Conservation (phyloP, 345 rosid genomes). For the Abelmoschus esculentus region DNA sequence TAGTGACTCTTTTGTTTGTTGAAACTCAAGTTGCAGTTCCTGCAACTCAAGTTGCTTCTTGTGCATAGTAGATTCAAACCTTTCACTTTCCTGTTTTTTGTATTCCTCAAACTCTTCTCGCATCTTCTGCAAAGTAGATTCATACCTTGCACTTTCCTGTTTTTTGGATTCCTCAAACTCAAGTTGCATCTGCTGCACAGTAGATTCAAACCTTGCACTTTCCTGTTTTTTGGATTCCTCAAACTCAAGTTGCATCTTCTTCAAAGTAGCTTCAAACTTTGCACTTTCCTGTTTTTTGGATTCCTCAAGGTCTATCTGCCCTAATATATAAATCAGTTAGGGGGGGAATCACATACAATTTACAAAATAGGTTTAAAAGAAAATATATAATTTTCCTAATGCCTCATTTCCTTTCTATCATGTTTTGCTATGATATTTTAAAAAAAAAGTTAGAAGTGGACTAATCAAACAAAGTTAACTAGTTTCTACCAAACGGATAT, state of each 20-base stretch:
- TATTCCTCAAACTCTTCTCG: background rate
- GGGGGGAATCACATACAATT: background rate
- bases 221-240: constrained; percentile 32
- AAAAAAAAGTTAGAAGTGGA: background rate
- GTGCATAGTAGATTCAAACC: background rate
- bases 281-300: constrained; percentile 18
- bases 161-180: constrained; percentile 10
- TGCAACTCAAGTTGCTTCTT: background rate
- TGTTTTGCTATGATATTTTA: background rate
- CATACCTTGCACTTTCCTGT: background rate
- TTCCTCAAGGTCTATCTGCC: constrained; percentile 67
- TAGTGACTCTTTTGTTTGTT: constrained; percentile 33
- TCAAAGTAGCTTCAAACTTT: constrained; percentile 32
- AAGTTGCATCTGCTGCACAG: background rate
- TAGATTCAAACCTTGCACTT: background rate
- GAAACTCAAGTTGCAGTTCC: constrained; percentile 24
- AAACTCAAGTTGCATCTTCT: constrained; percentile 39
- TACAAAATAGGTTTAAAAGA: background rate
- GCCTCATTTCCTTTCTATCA: background rate
- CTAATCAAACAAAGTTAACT: background rate
- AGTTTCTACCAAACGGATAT: background rate
- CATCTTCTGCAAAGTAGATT: background rate
- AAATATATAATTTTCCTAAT: background rate
- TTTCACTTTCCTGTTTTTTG: background rate
- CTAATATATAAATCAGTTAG: constrained; percentile 13